Conservation (phyloP, 2,329 filamentous ascomycete species). For the Alternaria triticina region DNA sequence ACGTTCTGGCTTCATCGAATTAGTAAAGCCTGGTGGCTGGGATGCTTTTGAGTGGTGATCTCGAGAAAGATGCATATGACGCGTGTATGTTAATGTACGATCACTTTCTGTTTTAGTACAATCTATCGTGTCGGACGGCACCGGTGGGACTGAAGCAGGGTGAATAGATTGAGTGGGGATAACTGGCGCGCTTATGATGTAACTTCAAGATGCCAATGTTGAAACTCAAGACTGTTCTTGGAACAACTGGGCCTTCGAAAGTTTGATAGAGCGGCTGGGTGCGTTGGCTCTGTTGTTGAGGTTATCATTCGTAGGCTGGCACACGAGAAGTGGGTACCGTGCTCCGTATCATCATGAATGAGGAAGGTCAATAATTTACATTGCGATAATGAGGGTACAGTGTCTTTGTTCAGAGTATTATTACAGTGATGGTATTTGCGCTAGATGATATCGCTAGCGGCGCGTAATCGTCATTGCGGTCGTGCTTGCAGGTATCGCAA, state of each 20-base stretch:
- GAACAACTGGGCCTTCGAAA: neutral
- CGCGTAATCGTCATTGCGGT: conserved; percentile 23
- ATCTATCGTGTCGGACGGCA: conserved; percentile 3
- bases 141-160: conserved; percentile 5
- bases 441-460: conserved; percentile 21
- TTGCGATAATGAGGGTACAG: conserved; percentile 14
- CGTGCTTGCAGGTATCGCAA: conserved; percentile 24
- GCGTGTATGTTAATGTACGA: neutral
- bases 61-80: neutral
- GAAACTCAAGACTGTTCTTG: neutral
- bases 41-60: conserved; percentile 4
- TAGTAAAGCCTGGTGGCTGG: conserved; percentile 7
- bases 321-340: conserved; percentile 15
- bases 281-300: conserved; percentile 4
- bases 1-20: conserved; percentile 3
- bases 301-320: conserved; percentile 2
- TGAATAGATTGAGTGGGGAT: conserved; percentile 8
- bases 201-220: neutral
- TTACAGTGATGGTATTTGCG: conserved; percentile 20
- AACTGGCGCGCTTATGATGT: neutral
- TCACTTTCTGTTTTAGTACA: conserved; percentile 2
- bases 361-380: conserved; percentile 22
- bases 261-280: neutral
- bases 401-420: conserved; percentile 14
- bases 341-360: conserved; percentile 14